Conservation (phyloP, 2,329 filamentous ascomycete genomes). For the Penicillium sp. region DNA sequence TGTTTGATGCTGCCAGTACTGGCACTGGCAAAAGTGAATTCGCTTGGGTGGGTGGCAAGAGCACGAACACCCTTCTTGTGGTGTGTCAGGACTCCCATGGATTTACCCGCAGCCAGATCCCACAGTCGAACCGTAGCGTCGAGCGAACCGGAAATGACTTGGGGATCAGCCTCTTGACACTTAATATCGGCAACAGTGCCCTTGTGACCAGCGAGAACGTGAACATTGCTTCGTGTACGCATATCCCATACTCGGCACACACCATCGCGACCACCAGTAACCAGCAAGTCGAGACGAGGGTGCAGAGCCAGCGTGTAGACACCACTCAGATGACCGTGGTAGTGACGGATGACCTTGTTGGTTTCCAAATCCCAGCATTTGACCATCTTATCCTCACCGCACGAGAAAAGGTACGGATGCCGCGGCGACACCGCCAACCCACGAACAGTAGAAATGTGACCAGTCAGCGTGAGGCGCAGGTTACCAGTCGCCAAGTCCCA, state of each 20-base stretch:
- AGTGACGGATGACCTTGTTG: conserved; percentile 98
- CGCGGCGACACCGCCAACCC: conserved; percentile 89
- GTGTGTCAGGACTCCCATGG: conserved; percentile 92
- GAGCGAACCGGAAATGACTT: conserved; percentile 90
- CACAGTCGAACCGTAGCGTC: conserved; percentile 90
- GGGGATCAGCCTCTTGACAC: conserved; percentile 94
- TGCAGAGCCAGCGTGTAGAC: conserved; percentile 94
- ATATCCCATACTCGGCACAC: conserved; percentile 98
- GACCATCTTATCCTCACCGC: conserved; percentile 99
- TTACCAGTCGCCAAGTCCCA: conserved; percentile 91
- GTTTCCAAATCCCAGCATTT: conserved; percentile 99
- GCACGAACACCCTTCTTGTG: conserved; percentile 96
- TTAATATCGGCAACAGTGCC: conserved; percentile 85
- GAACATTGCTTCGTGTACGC: conserved; percentile 92
- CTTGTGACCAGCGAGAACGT: conserved; percentile 88
- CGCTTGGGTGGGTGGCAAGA: conserved; percentile 79
- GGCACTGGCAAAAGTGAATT: conserved; percentile 94
- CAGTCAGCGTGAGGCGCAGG: conserved; percentile 83
- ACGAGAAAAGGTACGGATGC: conserved; percentile 96
- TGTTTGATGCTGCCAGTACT: conserved; percentile 96
- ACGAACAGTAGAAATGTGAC: conserved; percentile 90
- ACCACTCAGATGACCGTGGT: conserved; percentile 93
- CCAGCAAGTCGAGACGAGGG: conserved; percentile 89
- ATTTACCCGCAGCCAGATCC: conserved; percentile 95
- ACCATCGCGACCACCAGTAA: conserved; percentile 91